Evolutionary conservation across 164 flowering plant species (phyloP).

Genomic region (Macadamia tetraphylla): DNA sequence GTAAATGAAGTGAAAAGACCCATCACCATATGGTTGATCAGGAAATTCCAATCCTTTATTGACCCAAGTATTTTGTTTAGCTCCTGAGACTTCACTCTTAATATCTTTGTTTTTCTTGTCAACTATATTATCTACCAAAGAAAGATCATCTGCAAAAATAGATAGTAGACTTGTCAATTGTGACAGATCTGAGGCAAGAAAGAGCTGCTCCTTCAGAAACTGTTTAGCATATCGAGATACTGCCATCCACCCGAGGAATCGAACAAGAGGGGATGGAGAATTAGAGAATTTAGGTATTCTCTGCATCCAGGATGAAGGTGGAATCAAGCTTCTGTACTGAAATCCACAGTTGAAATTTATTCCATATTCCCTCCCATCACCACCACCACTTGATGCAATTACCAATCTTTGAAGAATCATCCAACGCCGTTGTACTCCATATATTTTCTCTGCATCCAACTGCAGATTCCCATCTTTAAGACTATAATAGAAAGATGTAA

Average conservation of each 20-base stretch:
- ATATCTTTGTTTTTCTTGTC: slow-evolving; percentile 25
- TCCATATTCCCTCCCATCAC: slow-evolving; percentile 29
- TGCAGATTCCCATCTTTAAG: slow-evolving; percentile 50
- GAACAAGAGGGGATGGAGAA: slow-evolving; percentile 56
- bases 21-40: slow-evolving; percentile 24
- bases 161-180: slow-evolving; percentile 55
- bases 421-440: slow-evolving; percentile 75
- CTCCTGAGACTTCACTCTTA: slow-evolving; percentile 18
- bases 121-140: slow-evolving; percentile 40
- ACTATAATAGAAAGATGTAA: slow-evolving; percentile 48
- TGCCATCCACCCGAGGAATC: slow-evolving; percentile 96
- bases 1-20: slow-evolving; percentile 50
- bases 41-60: slow-evolving; percentile 17
- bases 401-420: slow-evolving; percentile 69
- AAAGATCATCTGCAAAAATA: slow-evolving; percentile 80
- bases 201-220: slow-evolving; percentile 49
- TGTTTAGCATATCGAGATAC: slow-evolving; percentile 69
- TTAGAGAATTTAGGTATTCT: slow-evolving; percentile 56
- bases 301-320: slow-evolving; percentile 73
- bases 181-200: slow-evolving; percentile 61
- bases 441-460: slow-evolving; percentile 41
- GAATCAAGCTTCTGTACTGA: slow-evolving; percentile 48
- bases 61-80: slow-evolving; percentile 8
- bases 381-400: slow-evolving; percentile 63
- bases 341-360: slow-evolving; percentile 26